phyloP scores from a whole-genome alignment of 2,329 filamentous ascomycete genomes.

The Aspergillus felis region DNA sequence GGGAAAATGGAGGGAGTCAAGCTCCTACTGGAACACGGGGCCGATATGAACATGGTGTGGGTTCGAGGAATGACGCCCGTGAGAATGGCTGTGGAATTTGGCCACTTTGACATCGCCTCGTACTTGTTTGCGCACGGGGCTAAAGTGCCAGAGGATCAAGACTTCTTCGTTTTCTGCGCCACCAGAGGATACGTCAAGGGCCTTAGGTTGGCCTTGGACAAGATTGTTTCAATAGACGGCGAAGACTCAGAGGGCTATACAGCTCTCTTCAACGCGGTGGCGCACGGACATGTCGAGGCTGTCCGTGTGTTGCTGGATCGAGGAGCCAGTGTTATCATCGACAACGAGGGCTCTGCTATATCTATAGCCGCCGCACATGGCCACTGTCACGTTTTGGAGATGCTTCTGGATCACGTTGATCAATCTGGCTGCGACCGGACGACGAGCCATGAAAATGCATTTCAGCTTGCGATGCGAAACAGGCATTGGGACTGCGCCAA shows the following conservation, averaged over 20 bases:
- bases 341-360: background rate
- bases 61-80: background rate
- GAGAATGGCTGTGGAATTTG: background rate
- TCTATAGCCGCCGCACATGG: background rate
- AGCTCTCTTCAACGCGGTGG: background rate
- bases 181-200: background rate
- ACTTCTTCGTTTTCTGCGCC: background rate
- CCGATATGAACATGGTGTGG: background rate
- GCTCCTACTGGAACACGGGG: background rate
- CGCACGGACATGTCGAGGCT: background rate
- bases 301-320: background rate
- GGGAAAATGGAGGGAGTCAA: background rate
- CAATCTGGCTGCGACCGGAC: too few relatives aligned
- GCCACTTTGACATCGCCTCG: background rate
- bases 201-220: background rate
- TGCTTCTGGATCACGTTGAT: too few relatives aligned
- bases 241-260: background rate
- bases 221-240: background rate
- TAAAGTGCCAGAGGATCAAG: background rate
- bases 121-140: background rate
- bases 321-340: background rate
- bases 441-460: too few relatives aligned
- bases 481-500: too few relatives aligned
- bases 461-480: too few relatives aligned
- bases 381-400: too few relatives aligned